Conservation (phyloP, 495 filamentous ascomycete genomes). For the Immersiella caudata region DNA sequence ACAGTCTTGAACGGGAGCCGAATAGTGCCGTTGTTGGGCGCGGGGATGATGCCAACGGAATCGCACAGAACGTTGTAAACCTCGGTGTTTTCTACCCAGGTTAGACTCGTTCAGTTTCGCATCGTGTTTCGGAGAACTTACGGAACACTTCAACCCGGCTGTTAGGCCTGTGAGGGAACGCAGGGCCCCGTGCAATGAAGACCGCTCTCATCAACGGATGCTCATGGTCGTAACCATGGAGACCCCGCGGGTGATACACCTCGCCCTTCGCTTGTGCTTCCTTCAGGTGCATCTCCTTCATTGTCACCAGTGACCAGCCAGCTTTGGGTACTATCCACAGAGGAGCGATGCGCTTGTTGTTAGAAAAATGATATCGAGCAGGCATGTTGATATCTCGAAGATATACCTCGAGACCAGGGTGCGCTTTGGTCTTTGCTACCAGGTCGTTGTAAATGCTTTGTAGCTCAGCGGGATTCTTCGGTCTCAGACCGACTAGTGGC, state of each 20-base stretch:
- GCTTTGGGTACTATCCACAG: slow-evolving; percentile 90
- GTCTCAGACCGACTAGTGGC: slow-evolving; percentile 87
- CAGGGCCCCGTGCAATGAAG: slow-evolving; percentile 84
- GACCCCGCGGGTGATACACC: slow-evolving; percentile 71
- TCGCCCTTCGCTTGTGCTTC: slow-evolving; percentile 61
- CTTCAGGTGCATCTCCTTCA: slow-evolving; percentile 72
- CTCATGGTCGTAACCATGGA: slow-evolving; percentile 90
- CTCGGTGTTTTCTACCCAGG: slow-evolving; percentile 78
- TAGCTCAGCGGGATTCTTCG: slow-evolving; percentile 64
- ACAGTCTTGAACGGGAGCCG: slow-evolving; percentile 72
- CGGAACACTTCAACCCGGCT: slow-evolving; percentile 82
- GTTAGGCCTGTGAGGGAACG: slow-evolving; percentile 82
- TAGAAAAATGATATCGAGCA: slow-evolving; percentile 80
- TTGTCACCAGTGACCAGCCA: slow-evolving; percentile 85
- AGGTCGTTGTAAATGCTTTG: slow-evolving; percentile 55
- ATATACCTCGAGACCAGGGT: slow-evolving; percentile 79
- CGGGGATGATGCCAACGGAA: slow-evolving; percentile 67
- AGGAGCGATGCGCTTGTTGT: slow-evolving; percentile 85
- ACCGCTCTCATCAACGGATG: slow-evolving; percentile 92
- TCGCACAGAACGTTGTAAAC: slow-evolving; percentile 96
- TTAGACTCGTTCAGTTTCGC: not conserved
- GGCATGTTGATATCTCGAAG: slow-evolving; percentile 82
- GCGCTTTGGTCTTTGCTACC: slow-evolving; percentile 54
- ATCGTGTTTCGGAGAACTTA: slow-evolving; percentile 51
- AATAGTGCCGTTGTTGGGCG: slow-evolving; percentile 85